Conservation (phyloP, 2,329 filamentous ascomycete genomes). For the Cladosporium sp. region DNA sequence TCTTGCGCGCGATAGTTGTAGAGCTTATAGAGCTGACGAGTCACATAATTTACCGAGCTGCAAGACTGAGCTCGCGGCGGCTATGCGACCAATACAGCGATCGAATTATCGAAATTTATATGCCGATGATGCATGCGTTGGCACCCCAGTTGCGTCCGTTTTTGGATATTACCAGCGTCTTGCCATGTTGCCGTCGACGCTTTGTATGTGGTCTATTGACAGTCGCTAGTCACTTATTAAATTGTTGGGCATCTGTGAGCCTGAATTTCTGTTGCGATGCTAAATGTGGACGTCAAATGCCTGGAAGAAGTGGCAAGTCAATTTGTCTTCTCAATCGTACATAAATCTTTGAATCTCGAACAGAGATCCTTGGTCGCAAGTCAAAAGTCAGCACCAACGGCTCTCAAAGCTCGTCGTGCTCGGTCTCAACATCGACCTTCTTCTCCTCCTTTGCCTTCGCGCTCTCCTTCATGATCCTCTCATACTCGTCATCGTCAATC, state of each 20-base stretch:
- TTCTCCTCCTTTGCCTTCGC: conserved; percentile 19
- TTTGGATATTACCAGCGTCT: background rate
- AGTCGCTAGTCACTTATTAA: background rate
- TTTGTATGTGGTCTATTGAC: background rate
- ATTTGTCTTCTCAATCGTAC: background rate
- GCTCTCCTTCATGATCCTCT: conserved; percentile 32
- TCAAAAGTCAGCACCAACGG: background rate
- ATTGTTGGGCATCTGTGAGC: background rate
- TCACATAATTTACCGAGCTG: background rate
- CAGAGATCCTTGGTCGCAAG: background rate
- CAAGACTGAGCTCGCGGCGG: background rate
- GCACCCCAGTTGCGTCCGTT: background rate
- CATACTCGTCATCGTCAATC: conserved; percentile 36
- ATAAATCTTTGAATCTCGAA: background rate
- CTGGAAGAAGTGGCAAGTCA: background rate
- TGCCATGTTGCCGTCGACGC: background rate
- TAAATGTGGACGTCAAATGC: background rate
- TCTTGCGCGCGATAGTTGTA: background rate
- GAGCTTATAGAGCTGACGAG: background rate
- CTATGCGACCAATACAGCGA: background rate
- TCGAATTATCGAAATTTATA: background rate
- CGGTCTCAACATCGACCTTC: background rate
- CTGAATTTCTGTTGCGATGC: background rate
- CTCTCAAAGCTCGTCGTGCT: conserved; percentile 19
- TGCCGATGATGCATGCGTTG: background rate